These are phyloP conservation scores for Cryphonectria nitschkei DNA, from an alignment of 2,329 filamentous ascomycete genomes.

Conservation along the genomic window DNA sequence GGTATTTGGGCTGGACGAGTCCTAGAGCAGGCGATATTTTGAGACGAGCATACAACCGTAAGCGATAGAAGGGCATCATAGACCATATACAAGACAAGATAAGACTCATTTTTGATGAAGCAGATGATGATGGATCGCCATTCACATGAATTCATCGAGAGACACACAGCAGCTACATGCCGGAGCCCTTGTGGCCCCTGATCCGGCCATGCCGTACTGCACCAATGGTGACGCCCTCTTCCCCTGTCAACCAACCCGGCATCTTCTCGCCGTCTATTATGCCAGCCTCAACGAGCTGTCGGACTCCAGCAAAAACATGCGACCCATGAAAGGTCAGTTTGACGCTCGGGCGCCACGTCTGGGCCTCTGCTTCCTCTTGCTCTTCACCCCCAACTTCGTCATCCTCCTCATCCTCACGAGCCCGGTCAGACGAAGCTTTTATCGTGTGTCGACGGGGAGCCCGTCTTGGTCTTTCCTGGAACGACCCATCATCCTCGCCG, in stretches of 20 bases:
- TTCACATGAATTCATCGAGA: neutral
- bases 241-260: conserved; percentile 91
- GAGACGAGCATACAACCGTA: conserved; percentile 30
- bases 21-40: conserved; percentile 20
- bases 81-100: neutral
- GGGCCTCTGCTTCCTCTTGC: conserved; percentile 33
- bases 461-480: neutral
- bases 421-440: conserved; percentile 41
- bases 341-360: conserved; percentile 60
- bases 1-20: conserved; percentile 73
- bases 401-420: conserved; percentile 34
- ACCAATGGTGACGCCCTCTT: conserved; percentile 77
- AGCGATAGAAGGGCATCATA: neutral
- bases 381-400: conserved; percentile 35
- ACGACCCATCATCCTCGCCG: conserved; percentile 30
- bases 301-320: conserved; percentile 81
- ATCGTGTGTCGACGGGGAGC: conserved; percentile 41
- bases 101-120: neutral
- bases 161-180: conserved; percentile 41
- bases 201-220: conserved; percentile 70
- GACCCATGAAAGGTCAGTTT: conserved; percentile 72
- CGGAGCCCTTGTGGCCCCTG: conserved; percentile 59
- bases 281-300: conserved; percentile 76
- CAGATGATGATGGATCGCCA: conserved; percentile 12
- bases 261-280: conserved; percentile 76